phyloP scores from a whole-genome alignment of 768 basidiomycete species.

The Mycena epipterygia region DNA sequence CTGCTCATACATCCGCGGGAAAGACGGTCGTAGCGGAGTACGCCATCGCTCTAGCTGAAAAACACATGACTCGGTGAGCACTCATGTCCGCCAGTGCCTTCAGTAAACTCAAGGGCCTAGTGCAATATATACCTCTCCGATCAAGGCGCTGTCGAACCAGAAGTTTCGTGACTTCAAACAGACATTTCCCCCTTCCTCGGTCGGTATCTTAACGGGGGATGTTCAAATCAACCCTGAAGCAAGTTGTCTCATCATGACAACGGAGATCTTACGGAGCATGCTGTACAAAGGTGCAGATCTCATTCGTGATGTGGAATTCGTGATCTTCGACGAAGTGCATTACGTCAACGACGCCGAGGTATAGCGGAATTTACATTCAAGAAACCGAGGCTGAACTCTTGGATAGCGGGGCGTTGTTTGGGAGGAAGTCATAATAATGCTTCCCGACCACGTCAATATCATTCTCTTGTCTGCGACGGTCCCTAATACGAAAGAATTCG shows the following conservation, averaged over 20 bases:
- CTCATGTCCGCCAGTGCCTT: background rate
- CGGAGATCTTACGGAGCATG: conserved; percentile 98
- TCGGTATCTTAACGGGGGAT: conserved; percentile 98
- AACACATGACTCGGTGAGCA: conserved; percentile 96
- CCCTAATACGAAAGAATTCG: conserved; percentile 98
- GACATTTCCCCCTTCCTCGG: conserved; percentile 90
- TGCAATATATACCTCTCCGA: conserved; percentile 98
- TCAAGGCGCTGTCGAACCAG: conserved; percentile 98
- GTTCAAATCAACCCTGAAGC: conserved; percentile 99
- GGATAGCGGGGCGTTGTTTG: conserved; percentile 95
- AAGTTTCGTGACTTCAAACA: conserved; percentile 99
- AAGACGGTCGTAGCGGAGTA: conserved; percentile 99
- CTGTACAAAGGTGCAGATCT: conserved; percentile 98
- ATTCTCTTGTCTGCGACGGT: conserved; percentile 98
- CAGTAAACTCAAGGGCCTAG: conserved; percentile 55
- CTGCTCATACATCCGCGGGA: conserved; percentile 99
- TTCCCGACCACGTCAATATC: conserved; percentile 98
- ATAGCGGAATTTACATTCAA: conserved; percentile 25
- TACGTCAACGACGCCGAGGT: conserved; percentile 99
- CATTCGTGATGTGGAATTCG: conserved; percentile 98
- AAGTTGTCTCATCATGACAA: conserved; percentile 97
- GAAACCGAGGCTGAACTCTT: conserved; percentile 13
- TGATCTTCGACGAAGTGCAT: conserved; percentile 99
- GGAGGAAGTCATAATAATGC: conserved; percentile 99
- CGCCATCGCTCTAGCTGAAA: conserved; percentile 95